Conservation (phyloP, 169 alveolate genomes). For the Sarcocystis neurona region DNA sequence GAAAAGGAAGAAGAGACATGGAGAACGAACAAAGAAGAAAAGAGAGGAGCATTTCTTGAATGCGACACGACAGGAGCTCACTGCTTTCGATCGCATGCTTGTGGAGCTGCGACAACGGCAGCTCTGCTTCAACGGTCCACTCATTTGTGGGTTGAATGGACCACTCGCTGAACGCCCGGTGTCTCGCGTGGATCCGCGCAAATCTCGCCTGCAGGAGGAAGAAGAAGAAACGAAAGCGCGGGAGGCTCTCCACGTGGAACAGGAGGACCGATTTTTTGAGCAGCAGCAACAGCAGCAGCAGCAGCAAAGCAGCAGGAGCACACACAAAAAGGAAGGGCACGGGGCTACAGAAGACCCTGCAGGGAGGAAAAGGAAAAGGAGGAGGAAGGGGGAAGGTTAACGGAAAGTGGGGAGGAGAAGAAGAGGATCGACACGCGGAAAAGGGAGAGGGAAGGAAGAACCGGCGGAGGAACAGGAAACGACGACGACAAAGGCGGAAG, state of each 20-base stretch:
- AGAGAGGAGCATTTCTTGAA: neutral
- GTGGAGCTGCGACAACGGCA: conserved; percentile 84
- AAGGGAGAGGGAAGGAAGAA: no score
- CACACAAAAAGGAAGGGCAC: neutral
- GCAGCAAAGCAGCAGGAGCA: no score
- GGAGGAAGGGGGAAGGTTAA: neutral
- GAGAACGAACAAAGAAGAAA: neutral
- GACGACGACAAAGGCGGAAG: no score
- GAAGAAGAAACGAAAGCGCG: neutral
- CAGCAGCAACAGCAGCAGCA: neutral
- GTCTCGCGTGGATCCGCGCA: conserved; percentile 81
- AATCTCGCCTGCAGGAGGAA: conserved; percentile 72
- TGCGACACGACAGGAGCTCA: neutral
- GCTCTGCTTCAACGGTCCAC: conserved; percentile 86
- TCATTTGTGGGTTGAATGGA: conserved; percentile 89
- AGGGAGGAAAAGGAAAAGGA: neutral
- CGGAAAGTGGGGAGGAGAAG: no score
- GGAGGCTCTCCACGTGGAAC: no score
- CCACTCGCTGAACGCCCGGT: conserved; percentile 90
- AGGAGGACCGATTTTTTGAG: neutral
- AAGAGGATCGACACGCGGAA: no score
- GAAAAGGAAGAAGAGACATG: neutral
- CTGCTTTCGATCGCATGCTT: conserved; percentile 79
- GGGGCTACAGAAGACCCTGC: neutral
- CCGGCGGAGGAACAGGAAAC: no score